Base-by-base conservation (phyloP, 1,284 basidiomycete genomes). In the Gomphus bonarii region DNA sequence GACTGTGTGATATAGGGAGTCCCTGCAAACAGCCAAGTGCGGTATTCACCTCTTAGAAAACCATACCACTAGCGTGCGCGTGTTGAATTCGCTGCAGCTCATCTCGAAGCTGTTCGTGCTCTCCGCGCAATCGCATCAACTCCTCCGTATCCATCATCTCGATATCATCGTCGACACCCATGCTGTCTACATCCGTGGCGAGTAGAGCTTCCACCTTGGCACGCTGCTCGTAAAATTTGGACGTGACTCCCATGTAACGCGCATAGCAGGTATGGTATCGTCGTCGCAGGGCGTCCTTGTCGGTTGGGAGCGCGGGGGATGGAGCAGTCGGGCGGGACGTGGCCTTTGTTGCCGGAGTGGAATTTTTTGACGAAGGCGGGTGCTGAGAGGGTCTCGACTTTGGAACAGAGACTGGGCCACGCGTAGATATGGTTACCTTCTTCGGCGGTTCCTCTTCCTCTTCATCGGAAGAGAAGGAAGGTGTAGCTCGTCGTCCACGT, bases 121-220 rank as follows among this genome's bases (percentile, higher is more conserved):
- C 46, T 22, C 36, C 49, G 36, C 50, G 74, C 42, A 85, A 65
- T 59, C 71, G 72, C 52, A 66, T 61, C 58, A 84, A 61, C 22
- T 79, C 81, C 4, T 84, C 81, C 4, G 70, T 65, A 60, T 76
- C 74, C 71, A 83, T 67, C 56, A 83, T 58, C 38, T 80, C 80
- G 20, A 69, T 63, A 51, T 77, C 76, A 20, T 70, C 71, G 59
- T 79, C 77, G 22, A 68, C 72, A 7, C 69, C 70, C 18, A 65
- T 65, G 52, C 69, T 70, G 6, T 66, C 65, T n/a, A 68, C 66
- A 31, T 67, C 59, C 22, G 50, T 40, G 7, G 57, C 65, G 35
- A 80, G 67, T 60, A 77, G 61, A 35, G 65, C 67, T 64, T 75
- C 69, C 42, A 81, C 70, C 63, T 75, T 77, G 44, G 67, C 66